phyloP scores from a whole-genome alignment of 2,329 filamentous ascomycete genomes.

The Penicillium psychrosexuale region DNA sequence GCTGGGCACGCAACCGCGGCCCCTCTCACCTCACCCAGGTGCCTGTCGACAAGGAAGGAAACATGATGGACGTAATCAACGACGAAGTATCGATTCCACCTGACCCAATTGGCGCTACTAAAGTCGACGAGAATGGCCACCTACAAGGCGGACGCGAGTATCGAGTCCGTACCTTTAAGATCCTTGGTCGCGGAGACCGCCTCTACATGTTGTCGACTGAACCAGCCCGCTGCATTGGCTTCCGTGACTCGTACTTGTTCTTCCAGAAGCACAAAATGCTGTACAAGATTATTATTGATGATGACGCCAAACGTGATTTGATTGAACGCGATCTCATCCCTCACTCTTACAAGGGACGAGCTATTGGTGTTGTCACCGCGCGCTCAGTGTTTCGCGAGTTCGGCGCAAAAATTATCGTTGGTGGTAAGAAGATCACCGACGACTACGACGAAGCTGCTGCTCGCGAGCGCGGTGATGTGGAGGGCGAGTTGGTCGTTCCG shows the following conservation, averaged over 20 bases:
- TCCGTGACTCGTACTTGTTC: constrained; percentile 96
- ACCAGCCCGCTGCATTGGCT: constrained; percentile 91
- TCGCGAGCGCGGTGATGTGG: constrained; percentile 71
- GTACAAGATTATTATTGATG: constrained; percentile 96
- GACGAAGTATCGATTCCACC: constrained; percentile 89
- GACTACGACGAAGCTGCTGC: constrained; percentile 82
- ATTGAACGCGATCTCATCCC: constrained; percentile 95
- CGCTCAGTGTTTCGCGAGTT: constrained; percentile 97
- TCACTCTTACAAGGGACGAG: constrained; percentile 96
- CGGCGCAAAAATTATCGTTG: constrained; percentile 88
- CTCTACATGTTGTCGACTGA: constrained; percentile 99
- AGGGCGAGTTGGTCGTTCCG: constrained; percentile 88
- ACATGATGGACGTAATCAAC: constrained; percentile 81
- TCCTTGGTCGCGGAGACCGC: constrained; percentile 75
- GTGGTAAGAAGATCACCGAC: constrained; percentile 78
- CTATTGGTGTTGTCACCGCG: constrained; percentile 94
- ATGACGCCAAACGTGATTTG: constrained; percentile 94
- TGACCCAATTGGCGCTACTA: constrained; percentile 83
- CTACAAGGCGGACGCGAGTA: constrained; percentile 85
- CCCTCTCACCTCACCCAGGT: constrained; percentile 76
- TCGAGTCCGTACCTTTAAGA: constrained; percentile 90
- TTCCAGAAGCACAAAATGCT: constrained; percentile 97
- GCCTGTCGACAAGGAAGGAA: constrained; percentile 89
- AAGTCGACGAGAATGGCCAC: constrained; percentile 86
- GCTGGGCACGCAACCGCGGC: constrained; percentile 72